Evolutionary conservation across 2,329 filamentous ascomycete genomes (phyloP), one percentile per base, ranked within the genome.

Genomic region (Neonectria sp.): DNA sequence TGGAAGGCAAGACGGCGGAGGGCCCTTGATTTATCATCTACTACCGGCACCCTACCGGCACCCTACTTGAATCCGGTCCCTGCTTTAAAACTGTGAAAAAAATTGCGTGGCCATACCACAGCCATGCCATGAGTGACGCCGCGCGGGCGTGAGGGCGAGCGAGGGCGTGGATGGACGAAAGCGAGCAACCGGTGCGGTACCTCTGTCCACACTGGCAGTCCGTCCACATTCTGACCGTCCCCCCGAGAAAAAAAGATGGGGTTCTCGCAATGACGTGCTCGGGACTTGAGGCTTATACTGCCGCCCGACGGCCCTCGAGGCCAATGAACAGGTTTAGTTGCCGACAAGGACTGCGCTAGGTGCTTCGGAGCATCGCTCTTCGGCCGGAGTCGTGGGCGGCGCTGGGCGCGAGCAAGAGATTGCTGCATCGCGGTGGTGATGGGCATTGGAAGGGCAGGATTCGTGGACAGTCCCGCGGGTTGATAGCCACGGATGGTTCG

Each of bases 181-280:
- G 48, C 52, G 52, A 43, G 33, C 29, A 40, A 37, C 46, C 13
- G 15, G 57, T 35, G 45, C 43, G 37, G 56, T 53, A 53, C 55
- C 43, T 51, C 55, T 60, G 12, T 15, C 33, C 56, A 59, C 49
- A 21, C 21, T 21, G 21, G 21, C 21, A 24, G 15, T 40, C 29
- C 31, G n/a, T 24, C 27, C 57, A 52, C 17, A 63, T 60, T 55
- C 55, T 65, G 60, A 65, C 60, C 60, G 35, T 57, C 53, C 15
- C 55, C 51, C 27, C 58, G 58, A 46, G 73, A 73, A 74, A 75
- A 74, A 70, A 45, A 71, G 73, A 68, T 72, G 72, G 71, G 71
- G 55, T 67, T 75, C 67, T 67, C 69, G 68, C 65, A 69, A 79
- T 79, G 77, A 79, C 77, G 77, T 79, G 77, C 77, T 79, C 76